These are phyloP conservation scores for Aurantiochytrium sp. DNA, from an alignment of 108 stramenopile species.

Conservation along the genomic window DNA sequence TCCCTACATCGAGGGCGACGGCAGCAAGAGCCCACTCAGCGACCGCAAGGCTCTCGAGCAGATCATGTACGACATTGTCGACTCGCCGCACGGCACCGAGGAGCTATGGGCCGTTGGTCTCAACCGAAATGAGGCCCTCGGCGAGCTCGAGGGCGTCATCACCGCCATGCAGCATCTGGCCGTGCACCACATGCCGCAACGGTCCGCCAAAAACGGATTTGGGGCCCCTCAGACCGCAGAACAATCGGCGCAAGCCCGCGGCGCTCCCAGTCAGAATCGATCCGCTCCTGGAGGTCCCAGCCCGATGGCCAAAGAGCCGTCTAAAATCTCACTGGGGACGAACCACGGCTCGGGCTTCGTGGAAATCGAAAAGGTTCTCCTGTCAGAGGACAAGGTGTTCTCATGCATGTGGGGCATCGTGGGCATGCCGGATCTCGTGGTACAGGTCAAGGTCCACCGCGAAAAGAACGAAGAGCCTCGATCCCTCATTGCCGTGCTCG, in stretches of 20 bases:
- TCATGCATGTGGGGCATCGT: conserved; percentile 5
- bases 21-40: background rate
- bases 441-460: background rate
- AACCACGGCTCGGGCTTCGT: background rate
- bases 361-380: background rate
- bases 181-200: too few relatives aligned
- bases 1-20: background rate
- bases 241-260: too few relatives aligned
- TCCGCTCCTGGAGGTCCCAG: too few relatives aligned
- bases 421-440: background rate
- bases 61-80: background rate
- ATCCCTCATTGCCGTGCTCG: background rate
- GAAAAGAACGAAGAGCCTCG: background rate
- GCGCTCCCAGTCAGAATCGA: too few relatives aligned
- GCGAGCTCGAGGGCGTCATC: too few relatives aligned
- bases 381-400: background rate
- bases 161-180: too few relatives aligned
- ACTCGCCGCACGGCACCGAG: background rate
- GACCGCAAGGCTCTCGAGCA: background rate
- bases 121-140: too few relatives aligned
- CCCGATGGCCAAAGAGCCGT: too few relatives aligned
- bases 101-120: too few relatives aligned
- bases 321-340: background rate
- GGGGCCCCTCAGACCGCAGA: too few relatives aligned
- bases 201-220: too few relatives aligned